Percentiles rank a stretch among this genome's conserved stretches.
Conservation (phyloP, 2,329 filamentous ascomycete genomes). For the Acarospora socialis region DNA sequence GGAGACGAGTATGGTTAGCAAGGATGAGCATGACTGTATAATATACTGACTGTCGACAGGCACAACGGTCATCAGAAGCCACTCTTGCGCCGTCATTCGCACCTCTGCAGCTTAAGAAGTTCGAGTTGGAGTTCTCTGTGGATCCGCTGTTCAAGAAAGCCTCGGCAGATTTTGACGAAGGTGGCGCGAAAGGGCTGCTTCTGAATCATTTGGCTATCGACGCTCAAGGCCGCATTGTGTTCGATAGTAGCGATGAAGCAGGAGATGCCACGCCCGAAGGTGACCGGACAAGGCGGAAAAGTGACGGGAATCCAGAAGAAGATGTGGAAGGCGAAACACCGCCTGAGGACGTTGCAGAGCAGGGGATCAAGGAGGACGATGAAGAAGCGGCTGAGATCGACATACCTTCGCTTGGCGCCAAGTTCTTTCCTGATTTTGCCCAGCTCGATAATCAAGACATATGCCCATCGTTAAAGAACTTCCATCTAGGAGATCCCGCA, state of each 20-base stretch:
- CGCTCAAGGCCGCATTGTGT: slow-evolving; percentile 79
- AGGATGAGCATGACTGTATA: not conserved
- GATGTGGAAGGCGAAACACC: slow-evolving; percentile 24
- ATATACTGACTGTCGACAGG: slow-evolving; percentile 24
- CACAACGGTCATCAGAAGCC: slow-evolving; percentile 73
- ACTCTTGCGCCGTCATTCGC: slow-evolving; percentile 82
- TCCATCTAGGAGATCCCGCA: slow-evolving; percentile 76
- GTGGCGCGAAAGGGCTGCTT: slow-evolving; percentile 85
- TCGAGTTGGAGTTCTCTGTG: slow-evolving; percentile 90
- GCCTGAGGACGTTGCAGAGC: slow-evolving; percentile 30
- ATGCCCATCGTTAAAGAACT: slow-evolving; percentile 86
- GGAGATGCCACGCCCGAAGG: slow-evolving; percentile 35
- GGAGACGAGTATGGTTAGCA: slow-evolving; percentile 49
- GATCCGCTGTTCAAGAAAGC: slow-evolving; percentile 99
- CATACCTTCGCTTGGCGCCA: slow-evolving; percentile 54
- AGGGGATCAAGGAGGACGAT: slow-evolving; percentile 28
- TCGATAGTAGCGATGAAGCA: slow-evolving; percentile 89
- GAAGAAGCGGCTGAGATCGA: slow-evolving; percentile 62
- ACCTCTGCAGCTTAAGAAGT: slow-evolving; percentile 85
- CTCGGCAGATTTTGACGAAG: slow-evolving; percentile 95
- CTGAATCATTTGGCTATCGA: slow-evolving; percentile 97
- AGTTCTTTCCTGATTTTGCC: slow-evolving; percentile 73
- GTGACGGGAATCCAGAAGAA: slow-evolving; percentile 28
- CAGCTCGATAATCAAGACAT: slow-evolving; percentile 75
- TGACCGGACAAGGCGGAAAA: slow-evolving; percentile 19